Evolutionary conservation across 208 protist species (phyloP), one percentile per base, ranked within the genome.

Genomic region (Wallacemonas rigidus): DNA sequence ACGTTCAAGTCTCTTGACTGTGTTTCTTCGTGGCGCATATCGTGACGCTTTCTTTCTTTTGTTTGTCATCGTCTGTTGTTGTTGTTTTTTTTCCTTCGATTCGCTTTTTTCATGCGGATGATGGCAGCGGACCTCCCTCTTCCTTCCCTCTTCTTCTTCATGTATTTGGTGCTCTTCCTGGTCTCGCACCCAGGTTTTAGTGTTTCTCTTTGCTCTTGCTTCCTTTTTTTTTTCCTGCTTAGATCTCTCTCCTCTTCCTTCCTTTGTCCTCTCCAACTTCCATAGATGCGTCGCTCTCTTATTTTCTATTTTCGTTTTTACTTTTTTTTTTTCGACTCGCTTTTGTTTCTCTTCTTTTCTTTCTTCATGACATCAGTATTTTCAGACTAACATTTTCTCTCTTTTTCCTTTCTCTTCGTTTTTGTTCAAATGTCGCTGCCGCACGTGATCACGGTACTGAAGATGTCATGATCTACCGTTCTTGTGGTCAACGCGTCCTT

Each of bases 331-430:
- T 57, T 26, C 26, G 14, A 55, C 54, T 60, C 38, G 3, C 50
- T 78, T 75, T 47, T 4, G 47, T 9, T 69, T 17, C n/a, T 50
- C 48, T 74, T n/a, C 60, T 69, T 56, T 71, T 75, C 51, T 71
- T 11, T 64, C 26, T 56, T 12, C 12, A 60, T 56, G 7, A 38
- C 7, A 75, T 61, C 45, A 35, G 15, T 80, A 67, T 14, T 72
- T 63, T 57, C 51, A 67, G 5, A 39, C 50, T 60, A 7, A 48
- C 58, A 45, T 70, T 51, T 75, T 62, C 60, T 38, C 65, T 58
- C 51, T 8, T 41, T 70, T 70, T 70, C 51, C 48, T 70, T 60
- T 3, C 47, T 48, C 65, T 17, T 60, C 41, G 8, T 12, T 12
- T 50, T 50, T 12, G 8, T 50, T 26, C 26, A 26, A 26, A 26